phyloP scores from a whole-genome alignment of 805 yeast species.

The Kodamaea laetipori region DNA sequence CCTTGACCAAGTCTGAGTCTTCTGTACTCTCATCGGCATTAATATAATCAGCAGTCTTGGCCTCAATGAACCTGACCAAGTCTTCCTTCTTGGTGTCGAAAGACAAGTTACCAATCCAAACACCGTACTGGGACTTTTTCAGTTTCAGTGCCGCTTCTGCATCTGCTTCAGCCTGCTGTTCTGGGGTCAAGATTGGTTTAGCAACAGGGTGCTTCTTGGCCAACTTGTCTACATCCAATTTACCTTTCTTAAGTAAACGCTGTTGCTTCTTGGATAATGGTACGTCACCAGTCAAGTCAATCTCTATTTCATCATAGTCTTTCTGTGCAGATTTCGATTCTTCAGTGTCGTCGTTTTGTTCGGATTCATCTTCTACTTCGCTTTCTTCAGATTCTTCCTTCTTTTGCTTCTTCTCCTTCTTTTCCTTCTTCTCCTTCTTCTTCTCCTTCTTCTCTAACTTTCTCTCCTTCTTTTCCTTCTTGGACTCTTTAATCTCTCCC shows the following conservation, averaged over 20 bases:
- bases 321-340: conserved; percentile 33
- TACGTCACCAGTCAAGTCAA: conserved; percentile 66
- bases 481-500: conserved; percentile 2
- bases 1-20: conserved; percentile 26
- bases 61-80: conserved; percentile 59
- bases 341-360: conserved; percentile 12
- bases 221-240: conserved; percentile 64
- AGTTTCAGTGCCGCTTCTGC: conserved; percentile 31
- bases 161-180: conserved; percentile 29
- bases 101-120: conserved; percentile 93
- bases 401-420: conserved; percentile 25
- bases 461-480: conserved; percentile 16
- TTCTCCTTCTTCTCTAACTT: conserved; percentile 27
- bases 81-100: conserved; percentile 83
- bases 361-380: conserved; percentile 16
- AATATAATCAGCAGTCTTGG: conserved; percentile 50
- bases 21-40: conserved; percentile 23
- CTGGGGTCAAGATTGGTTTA: conserved; percentile 38
- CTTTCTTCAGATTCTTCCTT: conserved; percentile 14
- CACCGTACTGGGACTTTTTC: conserved; percentile 62
- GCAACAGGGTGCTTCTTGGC: conserved; percentile 40
- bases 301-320: conserved; percentile 64
- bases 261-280: conserved; percentile 93
- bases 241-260: conserved; percentile 63
- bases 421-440: conserved; percentile 33